phyloP scores from a whole-genome alignment of 1,139 yeast genomes.

The Yamadazyma trypodendri region DNA sequence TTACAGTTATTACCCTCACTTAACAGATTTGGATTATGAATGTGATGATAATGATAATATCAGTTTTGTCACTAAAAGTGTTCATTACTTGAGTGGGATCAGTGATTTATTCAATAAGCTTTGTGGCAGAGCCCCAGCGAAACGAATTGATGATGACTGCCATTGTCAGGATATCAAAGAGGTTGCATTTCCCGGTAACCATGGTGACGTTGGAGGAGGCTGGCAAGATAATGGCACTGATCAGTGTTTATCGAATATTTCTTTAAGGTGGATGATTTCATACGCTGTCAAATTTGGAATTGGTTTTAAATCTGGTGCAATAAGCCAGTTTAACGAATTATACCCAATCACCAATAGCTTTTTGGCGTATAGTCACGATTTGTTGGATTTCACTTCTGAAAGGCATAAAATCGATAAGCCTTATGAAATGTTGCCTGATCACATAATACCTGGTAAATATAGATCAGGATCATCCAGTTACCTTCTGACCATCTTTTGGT shows the following conservation, averaged over 20 bases:
- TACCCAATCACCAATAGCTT: slow-evolving; percentile 39
- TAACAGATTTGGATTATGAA: slow-evolving; percentile 22
- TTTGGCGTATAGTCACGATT: slow-evolving; percentile 49
- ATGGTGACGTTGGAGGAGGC: slow-evolving; percentile 68
- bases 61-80: slow-evolving; percentile 2
- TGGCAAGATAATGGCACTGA: slow-evolving; percentile 41
- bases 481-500: slow-evolving; percentile 43
- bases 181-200: slow-evolving; percentile 67
- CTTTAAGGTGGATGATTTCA: slow-evolving; percentile 59
- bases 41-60: slow-evolving; percentile 7
- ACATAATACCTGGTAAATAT: slow-evolving; percentile 28
- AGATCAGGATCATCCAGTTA: slow-evolving; percentile 17
- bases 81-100: slow-evolving; percentile 4
- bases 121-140: slow-evolving; percentile 8
- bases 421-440: slow-evolving; percentile 6
- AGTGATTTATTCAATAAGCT: slow-evolving; percentile 4
- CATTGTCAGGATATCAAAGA: slow-evolving; percentile 44
- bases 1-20: slow-evolving; percentile 31
- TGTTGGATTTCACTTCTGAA: slow-evolving; percentile 21
- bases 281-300: slow-evolving; percentile 54
- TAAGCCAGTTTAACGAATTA: slow-evolving; percentile 36
- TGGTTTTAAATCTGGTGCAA: slow-evolving; percentile 35
- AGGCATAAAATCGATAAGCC: slow-evolving; percentile 4
- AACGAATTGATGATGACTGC: slow-evolving; percentile 9
- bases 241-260: slow-evolving; percentile 32